Base-by-base conservation (phyloP, 495 filamentous ascomycete species). In the Pyronema omphalodes region DNA sequence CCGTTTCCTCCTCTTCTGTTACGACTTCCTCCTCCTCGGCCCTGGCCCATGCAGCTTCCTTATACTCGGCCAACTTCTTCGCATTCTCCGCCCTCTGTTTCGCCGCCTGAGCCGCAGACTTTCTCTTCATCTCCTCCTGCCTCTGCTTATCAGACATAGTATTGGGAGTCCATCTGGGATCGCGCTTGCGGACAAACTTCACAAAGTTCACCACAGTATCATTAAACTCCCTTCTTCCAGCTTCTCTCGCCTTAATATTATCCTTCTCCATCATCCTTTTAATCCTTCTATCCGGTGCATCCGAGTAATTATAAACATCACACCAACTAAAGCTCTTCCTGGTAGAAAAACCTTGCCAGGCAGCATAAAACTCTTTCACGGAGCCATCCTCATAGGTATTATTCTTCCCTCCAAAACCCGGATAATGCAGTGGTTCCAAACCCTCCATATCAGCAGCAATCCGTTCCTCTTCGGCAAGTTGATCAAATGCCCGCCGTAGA, bases 251-350 rank as follows among this genome's bases (percentile, higher is more conserved):
- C 43, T 79, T 80, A 58, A 79, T 85, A 67, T 99, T 99, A 68
- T 94, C 88, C 66, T 94, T 94, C 65, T 95, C 93, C 79, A 96
- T 91, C 55, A 86, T 60, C 48, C 93, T 74, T 57, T 93, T 78
- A 23, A 83, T 69, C 37, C 82, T 77, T 50, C 91, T 80, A 69
- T 99, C 91, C 9, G 84, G 87, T 0, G 88, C 89, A 51, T 95
- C 87, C 0, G 80, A 80, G 44, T 82, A 74, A 37, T 82, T 78
- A 64, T 89, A 89, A 45, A 71, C 69, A 66, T 99, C 88, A 62
- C 77, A 83, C 91, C 91, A 99, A 6, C 84, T 72, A 59, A 94
- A 99, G 2, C 74, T 74, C 65, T 96, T 95, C 46, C 67, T 76
- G 0, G 93, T 96, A 1, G 81, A 73, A 66, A 99, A 99, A 23